Evolutionary conservation across 805 yeast genomes (phyloP), one percentile per base, ranked within the genome.

Genomic region (Spathaspora passalidarum): DNA sequence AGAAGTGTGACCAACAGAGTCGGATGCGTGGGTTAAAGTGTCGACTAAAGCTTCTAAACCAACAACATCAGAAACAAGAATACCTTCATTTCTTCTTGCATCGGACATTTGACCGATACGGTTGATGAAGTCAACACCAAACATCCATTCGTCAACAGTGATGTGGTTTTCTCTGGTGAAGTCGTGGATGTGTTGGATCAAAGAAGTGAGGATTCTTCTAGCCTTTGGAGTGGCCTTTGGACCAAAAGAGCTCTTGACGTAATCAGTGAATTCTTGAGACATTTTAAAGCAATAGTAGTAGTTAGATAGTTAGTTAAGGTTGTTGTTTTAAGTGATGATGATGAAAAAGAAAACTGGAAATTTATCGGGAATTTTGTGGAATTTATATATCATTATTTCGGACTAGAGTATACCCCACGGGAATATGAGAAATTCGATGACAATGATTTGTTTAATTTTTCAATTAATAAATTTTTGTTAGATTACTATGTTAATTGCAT

Each of bases 81-180:
- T 66, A 36, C 60, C 63, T 49, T 66, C 71, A 44, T 63, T 59
- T 44, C 71, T 55, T 23, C 46, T 56, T 2, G 50, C 61, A 43
- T 61, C 51, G 34, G 64, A 60, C 53, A 61, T 65, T 42, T 66
- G 63, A 18, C 71, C 71, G 36, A 65, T 59, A 35, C 56, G 43
- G 45, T 61, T 66, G 35, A 66, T 42, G 49, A 66, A 61, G 22
- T 56, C 55, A 35, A 66, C 60, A 8, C 61, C 69, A 44, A 50
- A 51, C 51, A 60, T 45, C 69, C 70, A 66, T 49, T 66, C 71
- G 2, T 66, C 71, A 8, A 62, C 57, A 14, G 69, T 61, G 49
- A 66, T 55, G 40, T 53, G 43, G 38, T 62, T 63, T 42, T 66
- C 71, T 38, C 70, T 54, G 7, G 69, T 55, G 48, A 66, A 66